A percentile compares a stretch with the other conserved stretches of the same genome.
Evolutionary conservation across 2,329 filamentous ascomycete genomes (phyloP).

Genomic region (Emydomyces testavorans): DNA sequence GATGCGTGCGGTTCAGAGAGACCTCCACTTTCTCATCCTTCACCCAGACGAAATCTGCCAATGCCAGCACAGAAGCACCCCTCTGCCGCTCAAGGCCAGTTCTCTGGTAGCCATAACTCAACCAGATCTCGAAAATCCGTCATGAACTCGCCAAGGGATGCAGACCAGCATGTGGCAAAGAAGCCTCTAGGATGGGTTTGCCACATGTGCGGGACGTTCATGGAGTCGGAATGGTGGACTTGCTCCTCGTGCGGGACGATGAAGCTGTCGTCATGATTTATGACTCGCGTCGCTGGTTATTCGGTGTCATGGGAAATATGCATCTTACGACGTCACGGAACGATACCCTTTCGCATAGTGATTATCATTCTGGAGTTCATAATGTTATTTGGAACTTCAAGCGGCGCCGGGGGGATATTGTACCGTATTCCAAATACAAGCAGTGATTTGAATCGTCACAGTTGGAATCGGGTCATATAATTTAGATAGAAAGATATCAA

Average conservation of each 20-base stretch:
- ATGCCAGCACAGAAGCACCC: constrained; percentile 1
- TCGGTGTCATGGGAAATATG: not conserved
- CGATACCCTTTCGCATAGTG: not conserved
- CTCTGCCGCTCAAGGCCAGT: constrained; percentile 2
- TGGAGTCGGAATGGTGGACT: constrained; percentile 56
- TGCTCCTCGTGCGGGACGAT: constrained; percentile 49
- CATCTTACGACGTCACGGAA: not conserved
- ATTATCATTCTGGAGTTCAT: not conserved
- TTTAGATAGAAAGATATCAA: not conserved
- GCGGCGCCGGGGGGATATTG: too few relatives aligned
- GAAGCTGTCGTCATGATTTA: constrained; percentile 33
- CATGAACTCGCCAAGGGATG: constrained; percentile 29
- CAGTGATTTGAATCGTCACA: too few relatives aligned
- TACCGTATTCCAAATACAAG: too few relatives aligned
- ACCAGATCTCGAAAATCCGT: constrained; percentile 22
- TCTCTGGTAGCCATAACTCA: not conserved
- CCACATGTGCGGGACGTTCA: constrained; percentile 47
- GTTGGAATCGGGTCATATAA: not conserved
- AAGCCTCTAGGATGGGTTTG: constrained; percentile 50
- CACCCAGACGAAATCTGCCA: not conserved
- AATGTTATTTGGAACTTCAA: not conserved
- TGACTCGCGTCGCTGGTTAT: not conserved
- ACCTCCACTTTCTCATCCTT: constrained; percentile 29
- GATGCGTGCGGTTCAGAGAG: constrained; percentile 50
- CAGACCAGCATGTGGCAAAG: constrained; percentile 35